phyloP scores from a whole-genome alignment of 345 rosid genomes.

The Trapa incisa region DNA sequence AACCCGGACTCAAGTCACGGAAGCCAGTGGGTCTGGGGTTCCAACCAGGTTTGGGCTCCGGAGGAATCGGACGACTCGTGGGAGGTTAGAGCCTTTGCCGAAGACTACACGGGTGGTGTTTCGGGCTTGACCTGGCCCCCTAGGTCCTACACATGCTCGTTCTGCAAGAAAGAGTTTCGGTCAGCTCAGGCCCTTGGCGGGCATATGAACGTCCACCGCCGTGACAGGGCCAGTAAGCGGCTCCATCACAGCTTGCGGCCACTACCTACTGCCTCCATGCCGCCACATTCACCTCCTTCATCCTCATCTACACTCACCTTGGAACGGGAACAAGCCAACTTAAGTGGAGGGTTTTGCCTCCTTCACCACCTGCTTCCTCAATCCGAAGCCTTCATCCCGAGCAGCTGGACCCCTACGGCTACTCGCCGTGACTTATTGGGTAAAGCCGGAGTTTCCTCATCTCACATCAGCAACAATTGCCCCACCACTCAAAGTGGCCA shows the following conservation, averaged over 20 bases:
- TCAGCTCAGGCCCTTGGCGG: constrained; percentile 97
- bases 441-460: not conserved
- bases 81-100: constrained; percentile 85
- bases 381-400: constrained; percentile 1
- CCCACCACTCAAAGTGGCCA: constrained; percentile 1
- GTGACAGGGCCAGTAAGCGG: constrained; percentile 61
- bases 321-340: constrained; percentile 28
- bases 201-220: constrained; percentile 98
- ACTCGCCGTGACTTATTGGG: not conserved
- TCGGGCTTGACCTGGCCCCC: constrained; percentile 97
- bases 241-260: constrained; percentile 31
- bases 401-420: not conserved
- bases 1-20: constrained; percentile 5
- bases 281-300: constrained; percentile 16
- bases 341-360: constrained; percentile 40
- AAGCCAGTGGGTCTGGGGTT: constrained; percentile 60
- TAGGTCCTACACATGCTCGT: constrained; percentile 78
- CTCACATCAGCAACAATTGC: not conserved
- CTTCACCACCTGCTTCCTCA: constrained; percentile 66
- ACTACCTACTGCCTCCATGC: constrained; percentile 2
- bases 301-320: constrained; percentile 33
- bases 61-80: constrained; percentile 65
- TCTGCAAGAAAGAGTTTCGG: constrained; percentile 82
- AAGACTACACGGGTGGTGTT: constrained; percentile 50
- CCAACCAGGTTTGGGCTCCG: constrained; percentile 21